Evolutionary conservation across 2,329 filamentous ascomycete genomes (phyloP).

Genomic region (Lasiodiplodia sp.): DNA sequence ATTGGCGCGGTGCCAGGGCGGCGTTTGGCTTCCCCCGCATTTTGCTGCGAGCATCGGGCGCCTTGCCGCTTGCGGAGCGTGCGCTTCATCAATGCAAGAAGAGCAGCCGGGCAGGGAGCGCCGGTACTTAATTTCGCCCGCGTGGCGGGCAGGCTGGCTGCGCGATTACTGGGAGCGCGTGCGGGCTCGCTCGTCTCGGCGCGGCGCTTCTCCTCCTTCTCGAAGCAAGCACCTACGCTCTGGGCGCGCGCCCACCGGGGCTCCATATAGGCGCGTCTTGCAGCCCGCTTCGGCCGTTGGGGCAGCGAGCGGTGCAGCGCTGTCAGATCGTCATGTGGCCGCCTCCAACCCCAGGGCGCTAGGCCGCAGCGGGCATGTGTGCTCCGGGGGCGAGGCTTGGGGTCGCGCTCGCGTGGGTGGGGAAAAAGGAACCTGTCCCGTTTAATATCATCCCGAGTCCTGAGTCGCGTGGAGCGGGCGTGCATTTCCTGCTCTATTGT

Average conservation of each 20-base stretch:
- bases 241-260: not conserved
- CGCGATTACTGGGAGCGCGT: not conserved
- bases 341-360: conserved; percentile 18
- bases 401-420: conserved; percentile 25
- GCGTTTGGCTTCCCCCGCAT: conserved; percentile 19
- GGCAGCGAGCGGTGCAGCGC: conserved; percentile 8
- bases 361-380: conserved; percentile 10
- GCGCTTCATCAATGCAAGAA: conserved; percentile 15
- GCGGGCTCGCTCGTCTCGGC: conserved; percentile 7
- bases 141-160: not conserved
- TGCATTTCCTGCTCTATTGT: conserved; percentile 22
- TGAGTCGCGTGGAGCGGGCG: conserved; percentile 21
- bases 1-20: conserved; percentile 22
- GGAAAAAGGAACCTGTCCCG: conserved; percentile 27
- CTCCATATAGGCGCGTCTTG: too few species aligned
- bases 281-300: not conserved
- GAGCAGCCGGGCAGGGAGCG: conserved; percentile 6
- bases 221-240: not conserved
- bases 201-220: not conserved
- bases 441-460: conserved; percentile 26
- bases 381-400: conserved; percentile 28
- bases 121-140: conserved; percentile 25
- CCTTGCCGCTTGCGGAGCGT: conserved; percentile 19
- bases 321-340: conserved; percentile 30
- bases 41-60: conserved; percentile 22